A percentile compares a stretch with the other conserved stretches of the same genome.
These are phyloP conservation scores for Daldinia loculata DNA, from an alignment of 495 filamentous ascomycete species.

Conservation along the genomic window DNA sequence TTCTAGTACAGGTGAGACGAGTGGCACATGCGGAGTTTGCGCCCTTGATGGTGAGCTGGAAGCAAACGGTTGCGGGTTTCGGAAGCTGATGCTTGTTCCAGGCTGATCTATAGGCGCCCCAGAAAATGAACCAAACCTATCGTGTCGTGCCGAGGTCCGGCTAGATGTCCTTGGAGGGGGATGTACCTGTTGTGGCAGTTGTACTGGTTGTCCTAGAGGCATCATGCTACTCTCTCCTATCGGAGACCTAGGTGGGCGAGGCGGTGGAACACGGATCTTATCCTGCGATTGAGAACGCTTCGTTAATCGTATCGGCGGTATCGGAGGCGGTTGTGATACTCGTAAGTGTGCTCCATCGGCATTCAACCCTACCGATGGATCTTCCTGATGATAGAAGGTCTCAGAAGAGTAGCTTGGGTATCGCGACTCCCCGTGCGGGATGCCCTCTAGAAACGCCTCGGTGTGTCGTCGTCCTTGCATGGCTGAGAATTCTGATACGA, in stretches of 20 bases:
- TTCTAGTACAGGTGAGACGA: slow-evolving; percentile 42
- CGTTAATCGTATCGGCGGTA: slow-evolving; percentile 41
- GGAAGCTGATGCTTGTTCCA: slow-evolving; percentile 51
- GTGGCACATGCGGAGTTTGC: slow-evolving; percentile 43
- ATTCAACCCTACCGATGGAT: slow-evolving; percentile 34
- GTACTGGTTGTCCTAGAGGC: not conserved
- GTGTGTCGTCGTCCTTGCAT: slow-evolving; percentile 71
- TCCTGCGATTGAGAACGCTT: slow-evolving; percentile 58
- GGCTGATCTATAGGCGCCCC: slow-evolving; percentile 50
- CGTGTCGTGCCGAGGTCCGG: slow-evolving; percentile 54
- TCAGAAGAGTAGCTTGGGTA: slow-evolving; percentile 70
- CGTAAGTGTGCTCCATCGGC: slow-evolving; percentile 22
- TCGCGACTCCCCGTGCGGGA: slow-evolving; percentile 70
- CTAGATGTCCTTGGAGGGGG: slow-evolving; percentile 56
- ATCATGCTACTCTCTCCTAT: slow-evolving; percentile 43
- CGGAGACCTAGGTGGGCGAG: slow-evolving; percentile 59
- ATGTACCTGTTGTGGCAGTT: slow-evolving; percentile 1
- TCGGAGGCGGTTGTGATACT: slow-evolving; percentile 35
- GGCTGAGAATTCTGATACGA: slow-evolving; percentile 72
- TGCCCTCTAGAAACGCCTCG: slow-evolving; percentile 65
- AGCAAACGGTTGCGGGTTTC: slow-evolving; percentile 52
- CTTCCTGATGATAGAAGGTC: slow-evolving; percentile 48
- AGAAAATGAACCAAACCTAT: slow-evolving; percentile 50
- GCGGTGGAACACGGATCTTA: slow-evolving; percentile 55
- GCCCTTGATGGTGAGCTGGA: slow-evolving; percentile 36